These are phyloP conservation scores for Boletus huronensis DNA, from an alignment of 768 basidiomycete species.

Conservation along the genomic window DNA sequence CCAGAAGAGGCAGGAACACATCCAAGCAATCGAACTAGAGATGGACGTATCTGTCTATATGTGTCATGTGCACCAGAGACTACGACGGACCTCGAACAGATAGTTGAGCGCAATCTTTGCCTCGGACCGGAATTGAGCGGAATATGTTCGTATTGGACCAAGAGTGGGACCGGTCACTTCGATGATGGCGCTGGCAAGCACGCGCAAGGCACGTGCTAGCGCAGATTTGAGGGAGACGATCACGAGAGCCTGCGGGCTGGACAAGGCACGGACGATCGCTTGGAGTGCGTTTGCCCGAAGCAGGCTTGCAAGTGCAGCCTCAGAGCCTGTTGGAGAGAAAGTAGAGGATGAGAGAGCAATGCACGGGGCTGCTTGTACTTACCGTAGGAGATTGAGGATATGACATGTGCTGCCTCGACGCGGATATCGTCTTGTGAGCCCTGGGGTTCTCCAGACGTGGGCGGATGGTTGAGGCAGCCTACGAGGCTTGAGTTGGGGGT, in stretches of 20 bases:
- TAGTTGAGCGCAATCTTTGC: constrained; percentile 56
- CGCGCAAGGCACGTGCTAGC: constrained; percentile 59
- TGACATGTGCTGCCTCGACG: constrained; percentile 70
- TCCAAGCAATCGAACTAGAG: constrained; percentile 58
- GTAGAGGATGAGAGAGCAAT: background rate
- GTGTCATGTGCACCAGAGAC: background rate
- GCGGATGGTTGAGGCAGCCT: constrained; percentile 49
- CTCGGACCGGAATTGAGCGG: constrained; percentile 41
- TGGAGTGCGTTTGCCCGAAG: constrained; percentile 55
- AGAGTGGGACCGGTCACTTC: constrained; percentile 68
- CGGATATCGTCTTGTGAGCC: constrained; percentile 50
- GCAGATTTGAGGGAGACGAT: constrained; percentile 47
- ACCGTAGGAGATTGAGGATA: constrained; percentile 74
- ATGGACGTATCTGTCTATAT: background rate
- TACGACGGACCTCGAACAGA: constrained; percentile 52
- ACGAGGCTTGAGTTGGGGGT: constrained; percentile 48
- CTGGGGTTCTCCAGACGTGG: constrained; percentile 31
- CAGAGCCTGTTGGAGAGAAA: constrained; percentile 46
- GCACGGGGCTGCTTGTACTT: background rate
- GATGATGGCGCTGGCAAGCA: constrained; percentile 55
- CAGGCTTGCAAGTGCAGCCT: constrained; percentile 54
- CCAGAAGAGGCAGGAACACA: constrained; percentile 61
- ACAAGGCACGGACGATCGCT: constrained; percentile 61
- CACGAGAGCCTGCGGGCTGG: constrained; percentile 36
- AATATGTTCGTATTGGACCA: constrained; percentile 49